Base-by-base conservation (phyloP, 176 grass and related monocot genomes). In the Lolium rigidum region DNA sequence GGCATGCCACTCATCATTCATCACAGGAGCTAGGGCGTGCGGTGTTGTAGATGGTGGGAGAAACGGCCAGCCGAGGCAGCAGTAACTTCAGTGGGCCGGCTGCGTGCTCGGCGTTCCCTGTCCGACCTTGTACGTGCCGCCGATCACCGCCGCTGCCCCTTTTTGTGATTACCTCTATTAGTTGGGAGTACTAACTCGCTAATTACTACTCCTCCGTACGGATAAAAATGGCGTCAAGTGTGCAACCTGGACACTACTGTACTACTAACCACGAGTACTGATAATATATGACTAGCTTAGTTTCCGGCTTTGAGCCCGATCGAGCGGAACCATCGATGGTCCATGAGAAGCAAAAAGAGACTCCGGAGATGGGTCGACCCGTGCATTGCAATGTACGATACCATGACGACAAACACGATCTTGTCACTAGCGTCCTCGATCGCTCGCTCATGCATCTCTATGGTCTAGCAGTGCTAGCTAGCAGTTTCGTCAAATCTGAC, bases 401-500 rank as follows among this genome's bases (percentile, higher is more conserved):
- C 46, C 46, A 47, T 83, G 61, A 90, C 71, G 83, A 55, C 78
- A 62, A 21, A 6, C 31, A n/a, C 49, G 4, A 39, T 28, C n/a
- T 38, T 18, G 54, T 17, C 86, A 70, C 47, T 66, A 70, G 62
- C 31, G 62, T 37, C 52, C 80, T 66, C 74, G 11, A 52, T 47
- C 57, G 18, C 31, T 47, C 57, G 18, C 74, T 62, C 64, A 47
- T 47, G 46, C 46, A 47, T 47, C 46, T 7, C 6, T 35, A 35
- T 35, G 31, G 31, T 35, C 31, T 35, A 35, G 31, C 2, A 35
- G 31, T 35, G 31, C 31, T 43, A 43, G 41, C 41, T 43, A 43
- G 70, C 71, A 55, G 79, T 60, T 70, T 86, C 59, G 83, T 82
- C 81, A 70, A 82, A 86, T 90, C 71, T 59, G 78, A 90, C 88